Conservation (phyloP, 1,139 yeast species). For the Kodamaea derodonti region DNA sequence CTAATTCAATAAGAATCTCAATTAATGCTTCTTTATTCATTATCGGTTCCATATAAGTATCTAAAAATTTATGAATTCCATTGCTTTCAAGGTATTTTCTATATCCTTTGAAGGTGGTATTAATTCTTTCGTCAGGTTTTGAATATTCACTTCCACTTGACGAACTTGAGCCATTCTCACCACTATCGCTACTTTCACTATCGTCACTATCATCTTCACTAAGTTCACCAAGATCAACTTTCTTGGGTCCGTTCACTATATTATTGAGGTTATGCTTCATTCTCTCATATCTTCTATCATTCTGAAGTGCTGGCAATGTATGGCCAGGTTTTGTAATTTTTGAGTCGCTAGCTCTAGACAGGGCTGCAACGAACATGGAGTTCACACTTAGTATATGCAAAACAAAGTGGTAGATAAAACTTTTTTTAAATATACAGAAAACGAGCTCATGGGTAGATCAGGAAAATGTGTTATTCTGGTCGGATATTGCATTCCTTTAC, state of each 20-base stretch:
- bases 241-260: neutral
- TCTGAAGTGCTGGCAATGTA: too few species aligned
- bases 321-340: too few species aligned
- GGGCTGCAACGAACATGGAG: too few species aligned
- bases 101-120: conserved; percentile 3
- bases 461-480: too few species aligned
- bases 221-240: neutral
- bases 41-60: conserved; percentile 14
- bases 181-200: neutral
- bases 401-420: too few species aligned
- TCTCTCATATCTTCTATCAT: too few species aligned
- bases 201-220: neutral
- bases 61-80: conserved; percentile 16
- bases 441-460: too few species aligned
- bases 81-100: conserved; percentile 13
- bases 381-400: too few species aligned
- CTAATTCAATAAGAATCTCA: conserved; percentile 17
- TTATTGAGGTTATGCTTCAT: too few species aligned
- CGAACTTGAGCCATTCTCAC: neutral
- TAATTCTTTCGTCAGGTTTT: neutral
- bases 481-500: too few species aligned
- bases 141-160: neutral
- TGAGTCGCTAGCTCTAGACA: too few species aligned
- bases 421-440: too few species aligned
- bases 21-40: conserved; percentile 14